Base-by-base conservation (phyloP, 176 grass and related monocot species). In the Oryza meyeriana region DNA sequence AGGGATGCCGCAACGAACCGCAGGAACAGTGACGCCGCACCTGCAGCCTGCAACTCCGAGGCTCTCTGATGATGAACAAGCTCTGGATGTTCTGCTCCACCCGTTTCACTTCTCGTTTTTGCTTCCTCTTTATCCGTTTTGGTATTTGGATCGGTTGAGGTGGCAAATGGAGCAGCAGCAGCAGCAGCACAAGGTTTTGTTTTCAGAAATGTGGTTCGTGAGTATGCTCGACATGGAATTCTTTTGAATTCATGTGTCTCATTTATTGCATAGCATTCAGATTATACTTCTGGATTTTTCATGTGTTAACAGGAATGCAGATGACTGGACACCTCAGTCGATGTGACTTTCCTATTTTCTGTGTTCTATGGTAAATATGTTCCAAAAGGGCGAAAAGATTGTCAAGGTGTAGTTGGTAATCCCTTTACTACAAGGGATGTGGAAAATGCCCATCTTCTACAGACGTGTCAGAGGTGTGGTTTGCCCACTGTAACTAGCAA, bases 1-100 rank as follows among this genome's bases (percentile, higher is more conserved):
- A 80, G 70, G 8, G 84, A 86, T 38, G 77, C 84, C 45, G 76
- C 41, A 86, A 2, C 83, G 6, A 29, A 17, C 36, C 1, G 34
- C 42, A 2, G 34, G 27, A 74, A 84, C 61, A 74, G 81, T 38
- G 87, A 84, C 76, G 76, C 69, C 36, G 71, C 87, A 79, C 62
- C 86, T 10, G 74, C 73, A 26, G 10, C 28, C 55, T 31, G 20
- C 50, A 7, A n/a, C 57, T 31, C 12, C 3, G 10, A 30, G 12
- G 38, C 40, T 13, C 61, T 7, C 30, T 52, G 48, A 52, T 52
- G 48, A 14, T 14, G 12, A 52, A 2, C 16, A 55, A 20, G 31
- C 26, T 18, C 84, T 47, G 55, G 35, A 67, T 75, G 35, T 67
- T 47, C 81, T 61, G 61, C 39, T n/a, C 64, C 80, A 52, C 73